These are phyloP conservation scores for Plectosphaerella cucumerina DNA, from an alignment of 2,329 filamentous ascomycete genomes.

Conservation along the genomic window DNA sequence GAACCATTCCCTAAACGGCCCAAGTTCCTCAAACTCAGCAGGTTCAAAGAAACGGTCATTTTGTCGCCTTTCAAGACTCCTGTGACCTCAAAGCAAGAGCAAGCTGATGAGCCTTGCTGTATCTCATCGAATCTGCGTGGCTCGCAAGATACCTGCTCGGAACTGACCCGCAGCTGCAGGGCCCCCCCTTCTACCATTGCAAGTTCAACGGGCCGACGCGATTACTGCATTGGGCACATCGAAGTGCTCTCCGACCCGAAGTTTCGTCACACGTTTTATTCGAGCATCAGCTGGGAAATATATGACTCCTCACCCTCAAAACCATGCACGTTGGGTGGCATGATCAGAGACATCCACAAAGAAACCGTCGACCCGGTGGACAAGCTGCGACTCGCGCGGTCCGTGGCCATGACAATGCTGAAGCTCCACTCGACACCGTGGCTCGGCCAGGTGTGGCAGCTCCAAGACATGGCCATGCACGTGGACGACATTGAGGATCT, in stretches of 20 bases:
- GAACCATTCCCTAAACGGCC: not conserved
- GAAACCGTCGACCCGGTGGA: not conserved
- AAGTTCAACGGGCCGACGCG: not conserved
- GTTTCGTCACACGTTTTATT: conserved; percentile 5
- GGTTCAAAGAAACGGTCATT: conserved; percentile 2
- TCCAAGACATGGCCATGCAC: conserved; percentile 6
- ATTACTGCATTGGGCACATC: conserved; percentile 4
- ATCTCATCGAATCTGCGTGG: conserved; percentile 1
- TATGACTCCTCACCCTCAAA: not conserved
- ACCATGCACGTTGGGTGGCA: not conserved
- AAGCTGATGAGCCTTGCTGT: not conserved
- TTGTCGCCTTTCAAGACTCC: not conserved
- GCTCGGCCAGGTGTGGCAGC: conserved; percentile 3
- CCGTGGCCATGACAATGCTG: conserved; percentile 1
- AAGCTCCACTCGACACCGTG: conserved; percentile 8
- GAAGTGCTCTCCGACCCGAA: not conserved
- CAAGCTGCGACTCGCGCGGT: not conserved
- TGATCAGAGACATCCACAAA: not conserved
- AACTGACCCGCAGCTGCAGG: not conserved
- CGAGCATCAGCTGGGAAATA: not conserved
- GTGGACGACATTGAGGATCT: not conserved
- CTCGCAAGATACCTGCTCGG: conserved; percentile 4
- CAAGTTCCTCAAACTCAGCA: conserved; percentile 1
- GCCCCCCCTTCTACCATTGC: not conserved
- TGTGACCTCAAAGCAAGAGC: not conserved